Percentiles rank a stretch among this genome's conserved stretches.
Evolutionary conservation across 345 rosid species (phyloP).

Genomic region (Pelargonium nanum): DNA sequence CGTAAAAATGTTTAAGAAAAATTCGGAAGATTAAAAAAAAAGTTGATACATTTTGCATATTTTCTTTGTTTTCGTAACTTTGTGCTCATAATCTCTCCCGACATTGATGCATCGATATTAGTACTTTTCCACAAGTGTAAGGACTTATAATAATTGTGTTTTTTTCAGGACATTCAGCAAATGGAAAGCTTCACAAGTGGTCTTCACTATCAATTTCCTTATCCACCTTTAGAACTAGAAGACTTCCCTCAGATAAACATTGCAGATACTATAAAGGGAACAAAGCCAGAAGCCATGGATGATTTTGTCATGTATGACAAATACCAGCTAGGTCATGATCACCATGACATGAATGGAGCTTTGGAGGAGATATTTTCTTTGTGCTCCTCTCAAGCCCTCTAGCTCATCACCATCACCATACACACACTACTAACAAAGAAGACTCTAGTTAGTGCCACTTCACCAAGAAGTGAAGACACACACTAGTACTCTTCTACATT

Average conservation of each 20-base stretch:
- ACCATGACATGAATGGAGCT: neutral
- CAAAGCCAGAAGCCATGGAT: slow-evolving; percentile 19
- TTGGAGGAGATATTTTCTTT: slow-evolving; percentile 29
- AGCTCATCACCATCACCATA: neutral
- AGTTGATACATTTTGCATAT: too few species aligned
- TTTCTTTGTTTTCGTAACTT: too few species aligned
- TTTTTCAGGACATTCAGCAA: slow-evolving; percentile 27
- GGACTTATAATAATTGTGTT: neutral
- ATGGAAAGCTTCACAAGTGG: slow-evolving; percentile 14
- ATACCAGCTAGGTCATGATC: too few species aligned
- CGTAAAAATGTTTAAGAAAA: too few species aligned
- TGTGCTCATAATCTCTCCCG: too few species aligned
- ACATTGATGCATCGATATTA: too few species aligned
- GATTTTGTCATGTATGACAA: slow-evolving; percentile 23
- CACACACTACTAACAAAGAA: neutral
- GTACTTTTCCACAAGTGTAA: too few species aligned
- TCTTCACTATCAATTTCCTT: slow-evolving; percentile 28
- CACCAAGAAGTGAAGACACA: neutral
- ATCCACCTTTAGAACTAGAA: slow-evolving; percentile 37
- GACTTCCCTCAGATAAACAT: slow-evolving; percentile 43
- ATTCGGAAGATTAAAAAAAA: too few species aligned
- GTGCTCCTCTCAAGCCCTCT: neutral
- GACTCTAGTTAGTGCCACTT: too few species aligned
- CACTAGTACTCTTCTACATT: neutral
- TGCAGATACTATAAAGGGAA: slow-evolving; percentile 14